Conservation (phyloP, 2,329 filamentous ascomycete genomes). For the Cladorrhinum sp. region DNA sequence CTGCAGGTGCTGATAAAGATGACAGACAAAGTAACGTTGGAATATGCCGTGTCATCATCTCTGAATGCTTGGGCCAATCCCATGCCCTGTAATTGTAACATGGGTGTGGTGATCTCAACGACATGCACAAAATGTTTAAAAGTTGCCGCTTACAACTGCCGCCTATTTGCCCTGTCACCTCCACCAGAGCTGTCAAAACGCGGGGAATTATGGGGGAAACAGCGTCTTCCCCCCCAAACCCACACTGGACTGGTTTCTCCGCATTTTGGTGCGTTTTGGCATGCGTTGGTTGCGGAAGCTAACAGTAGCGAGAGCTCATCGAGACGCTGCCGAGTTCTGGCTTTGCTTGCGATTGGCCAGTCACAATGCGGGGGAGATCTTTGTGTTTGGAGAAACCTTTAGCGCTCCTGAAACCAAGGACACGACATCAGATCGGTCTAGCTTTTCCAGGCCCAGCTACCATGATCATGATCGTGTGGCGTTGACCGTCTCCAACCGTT, state of each 20-base stretch:
- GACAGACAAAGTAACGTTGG: neutral
- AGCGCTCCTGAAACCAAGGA: neutral
- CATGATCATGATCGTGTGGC: slow-evolving; percentile 12
- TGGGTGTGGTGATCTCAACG: neutral
- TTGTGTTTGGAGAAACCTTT: slow-evolving; percentile 1
- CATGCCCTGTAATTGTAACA: neutral
- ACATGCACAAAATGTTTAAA: neutral
- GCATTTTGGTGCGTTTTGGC: slow-evolving; percentile 7
- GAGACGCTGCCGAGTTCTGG: slow-evolving; percentile 15
- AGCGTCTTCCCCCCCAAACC: slow-evolving; percentile 4
- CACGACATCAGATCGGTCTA: neutral
- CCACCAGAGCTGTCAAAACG: neutral
- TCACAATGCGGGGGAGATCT: slow-evolving; percentile 8
- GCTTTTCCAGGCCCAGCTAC: neutral
- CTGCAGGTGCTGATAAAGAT: neutral
- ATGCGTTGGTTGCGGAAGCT: slow-evolving; percentile 1
- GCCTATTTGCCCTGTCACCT: neutral
- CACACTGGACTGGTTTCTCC: slow-evolving; percentile 6
- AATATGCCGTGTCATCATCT: neutral
- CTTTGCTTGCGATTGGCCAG: slow-evolving; percentile 18
- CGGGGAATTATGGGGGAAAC: neutral
- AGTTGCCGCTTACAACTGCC: slow-evolving; percentile 1
- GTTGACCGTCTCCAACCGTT: neutral
- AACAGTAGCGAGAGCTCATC: slow-evolving; percentile 1
- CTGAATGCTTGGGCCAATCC: neutral